A percentile compares a stretch with the other conserved stretches of the same genome.
These are phyloP conservation scores for Stachybotrys chlorohalonatus DNA, from an alignment of 2,329 filamentous ascomycete genomes.

Conservation along the genomic window DNA sequence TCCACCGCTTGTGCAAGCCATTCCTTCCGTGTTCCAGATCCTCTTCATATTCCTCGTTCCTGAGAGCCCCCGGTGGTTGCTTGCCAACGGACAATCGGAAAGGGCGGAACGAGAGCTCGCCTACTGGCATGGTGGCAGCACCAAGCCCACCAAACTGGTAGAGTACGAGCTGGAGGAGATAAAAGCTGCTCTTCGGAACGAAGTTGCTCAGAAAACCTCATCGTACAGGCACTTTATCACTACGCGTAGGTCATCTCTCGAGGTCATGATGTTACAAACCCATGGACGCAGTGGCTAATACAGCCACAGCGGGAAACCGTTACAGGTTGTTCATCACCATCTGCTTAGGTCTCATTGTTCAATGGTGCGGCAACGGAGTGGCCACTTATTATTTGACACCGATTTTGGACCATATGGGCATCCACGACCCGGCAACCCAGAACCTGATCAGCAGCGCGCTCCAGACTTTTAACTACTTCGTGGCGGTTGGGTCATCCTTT, in stretches of 20 bases:
- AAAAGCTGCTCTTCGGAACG: background rate
- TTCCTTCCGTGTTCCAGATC: background rate
- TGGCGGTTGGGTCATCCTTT: slow-evolving; percentile 14
- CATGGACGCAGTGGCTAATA: slow-evolving; percentile 2
- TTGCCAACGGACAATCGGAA: background rate
- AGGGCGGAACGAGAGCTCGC: background rate
- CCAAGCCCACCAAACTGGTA: background rate
- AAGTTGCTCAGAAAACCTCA: background rate
- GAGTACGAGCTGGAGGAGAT: background rate
- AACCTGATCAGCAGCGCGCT: slow-evolving; percentile 15
- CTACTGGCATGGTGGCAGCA: background rate
- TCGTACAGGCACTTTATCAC: background rate
- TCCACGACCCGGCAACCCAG: slow-evolving; percentile 26
- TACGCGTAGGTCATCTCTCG: background rate
- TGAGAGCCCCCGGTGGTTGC: background rate
- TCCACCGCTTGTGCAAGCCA: background rate
- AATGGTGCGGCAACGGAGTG: background rate
- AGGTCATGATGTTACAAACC: background rate
- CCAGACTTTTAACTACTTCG: slow-evolving; percentile 25
- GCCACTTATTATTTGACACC: slow-evolving; percentile 24
- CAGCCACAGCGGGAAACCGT: background rate
- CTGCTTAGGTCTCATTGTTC: background rate
- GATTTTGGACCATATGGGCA: slow-evolving; percentile 28
- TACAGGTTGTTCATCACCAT: background rate
- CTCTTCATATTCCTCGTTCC: background rate